Evolutionary conservation across 164 flowering plant genomes (phyloP), one percentile per base, ranked within the genome.

Genomic region (Macadamia tetraphylla): DNA sequence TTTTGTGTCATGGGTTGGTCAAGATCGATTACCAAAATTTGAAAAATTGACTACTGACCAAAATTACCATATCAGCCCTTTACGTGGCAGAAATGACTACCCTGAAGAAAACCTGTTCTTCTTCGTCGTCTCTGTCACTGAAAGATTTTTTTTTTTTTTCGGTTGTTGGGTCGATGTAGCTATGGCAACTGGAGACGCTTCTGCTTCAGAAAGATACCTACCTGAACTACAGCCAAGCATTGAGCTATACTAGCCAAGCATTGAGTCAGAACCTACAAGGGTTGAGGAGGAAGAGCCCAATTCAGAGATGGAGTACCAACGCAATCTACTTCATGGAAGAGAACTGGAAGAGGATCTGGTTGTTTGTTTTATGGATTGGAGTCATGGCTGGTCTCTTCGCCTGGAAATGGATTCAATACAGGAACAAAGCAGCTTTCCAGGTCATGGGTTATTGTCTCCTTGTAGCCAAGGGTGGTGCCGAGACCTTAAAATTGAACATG

Each of bases 181-280:
- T 95, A 51, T 95, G 99, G 99, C 99, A 95, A 77, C 80, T 95
- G 74, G 99, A 95, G 80, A 95, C 98, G 30, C 83, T 95, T 23
- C 78, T 95, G 58, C 77, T 94, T 42, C 99, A 94, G 65, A 94
- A 87, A 78, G 99, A 95, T 80, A 92, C 94, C n/a, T 95, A 95
- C 68, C 71, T 89, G n/a, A 91, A 81, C 79, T 88, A 95, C 88
- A 95, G 99, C 69, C 98, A 92, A 74, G 97, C 97, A 6, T 87
- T 95, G 14, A 92, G 99, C 85, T 92, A 82, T 80, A 94, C 99
- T 0, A 94, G 99, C 86, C 98, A 92, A 74, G 98, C 97, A 9
- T 64, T 95, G 80, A 95, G 99, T 82, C 99, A 94, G 74, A 94
- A 90, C 78, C 81, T 94, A 2, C 93, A 88, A 9, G 96, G 98